Conservation (phyloP, 768 basidiomycete genomes). For the Leccinum broughii region DNA sequence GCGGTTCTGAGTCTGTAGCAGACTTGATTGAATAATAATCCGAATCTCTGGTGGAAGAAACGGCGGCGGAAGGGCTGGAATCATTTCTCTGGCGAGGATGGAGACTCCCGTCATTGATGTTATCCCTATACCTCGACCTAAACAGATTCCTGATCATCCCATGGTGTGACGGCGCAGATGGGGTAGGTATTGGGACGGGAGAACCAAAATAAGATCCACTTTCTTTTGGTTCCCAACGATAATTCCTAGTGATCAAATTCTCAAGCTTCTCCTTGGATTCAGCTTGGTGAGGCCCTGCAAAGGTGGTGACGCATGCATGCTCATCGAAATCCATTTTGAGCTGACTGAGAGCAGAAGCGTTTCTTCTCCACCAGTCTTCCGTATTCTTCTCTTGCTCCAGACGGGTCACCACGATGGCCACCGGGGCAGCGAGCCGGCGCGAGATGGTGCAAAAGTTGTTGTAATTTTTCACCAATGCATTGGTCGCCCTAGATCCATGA, state of each 20-base stretch:
- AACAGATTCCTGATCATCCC: background rate
- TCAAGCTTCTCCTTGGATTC: slow-evolving; percentile 19
- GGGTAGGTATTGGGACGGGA: background rate
- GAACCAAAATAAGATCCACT: slow-evolving; percentile 16
- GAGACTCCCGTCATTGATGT: background rate
- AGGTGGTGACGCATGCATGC: slow-evolving; percentile 41
- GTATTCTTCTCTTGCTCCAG: slow-evolving; percentile 30
- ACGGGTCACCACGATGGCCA: slow-evolving; percentile 36
- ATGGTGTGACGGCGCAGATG: background rate
- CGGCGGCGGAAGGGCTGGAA: background rate
- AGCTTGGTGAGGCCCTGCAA: slow-evolving; percentile 1
- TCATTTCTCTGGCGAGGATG: background rate
- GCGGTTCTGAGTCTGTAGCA: slow-evolving; percentile 1
- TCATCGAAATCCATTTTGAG: slow-evolving; percentile 36
- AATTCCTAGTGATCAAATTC: slow-evolving; percentile 11
- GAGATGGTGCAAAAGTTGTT: slow-evolving; percentile 35
- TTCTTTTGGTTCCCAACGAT: slow-evolving; percentile 9
- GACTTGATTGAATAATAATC: slow-evolving; percentile 15
- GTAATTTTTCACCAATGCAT: slow-evolving; percentile 34
- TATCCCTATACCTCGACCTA: background rate
- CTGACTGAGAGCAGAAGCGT: slow-evolving; percentile 24
- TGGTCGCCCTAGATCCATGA: slow-evolving; percentile 35
- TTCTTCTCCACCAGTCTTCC: slow-evolving; percentile 35
- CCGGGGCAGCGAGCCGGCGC: slow-evolving; percentile 37
- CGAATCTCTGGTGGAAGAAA: background rate